A percentile compares a stretch with the other conserved stretches of the same genome.
Conservation (phyloP, 164 flowering plant species). For the grape (Vitis vinifera) region DNA sequence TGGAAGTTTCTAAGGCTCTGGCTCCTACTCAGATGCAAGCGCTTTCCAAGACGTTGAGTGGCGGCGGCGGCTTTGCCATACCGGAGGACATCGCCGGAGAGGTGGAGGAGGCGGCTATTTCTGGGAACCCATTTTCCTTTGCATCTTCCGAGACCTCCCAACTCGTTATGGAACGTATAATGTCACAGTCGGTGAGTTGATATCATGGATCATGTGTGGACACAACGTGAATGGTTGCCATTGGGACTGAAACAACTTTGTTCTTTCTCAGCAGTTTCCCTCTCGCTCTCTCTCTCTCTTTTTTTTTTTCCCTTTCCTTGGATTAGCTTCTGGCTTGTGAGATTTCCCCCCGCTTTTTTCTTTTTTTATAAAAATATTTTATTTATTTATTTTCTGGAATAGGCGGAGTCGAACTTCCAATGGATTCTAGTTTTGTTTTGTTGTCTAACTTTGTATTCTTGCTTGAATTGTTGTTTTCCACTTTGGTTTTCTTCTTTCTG, state of each 20-base stretch:
- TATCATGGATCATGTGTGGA: constrained; percentile 3
- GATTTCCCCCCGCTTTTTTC: neutral
- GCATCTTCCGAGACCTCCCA: constrained; percentile 69
- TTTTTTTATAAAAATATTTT: neutral
- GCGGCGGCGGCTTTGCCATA: constrained; percentile 25
- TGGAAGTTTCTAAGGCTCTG: constrained; percentile 76
- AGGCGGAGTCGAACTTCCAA: too few species aligned
- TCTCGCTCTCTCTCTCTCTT: neutral
- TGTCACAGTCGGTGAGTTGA: constrained; percentile 63
- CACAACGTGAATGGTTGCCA: neutral
- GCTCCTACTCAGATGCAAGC: constrained; percentile 28
- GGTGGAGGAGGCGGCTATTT: constrained; percentile 39
- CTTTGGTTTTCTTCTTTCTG: neutral
- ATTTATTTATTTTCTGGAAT: too few species aligned
- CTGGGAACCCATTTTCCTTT: constrained; percentile 81
- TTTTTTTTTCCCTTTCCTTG: constrained; percentile 1
- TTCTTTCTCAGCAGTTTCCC: neutral
- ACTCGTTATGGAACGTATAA: constrained; percentile 68
- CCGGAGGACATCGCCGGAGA: constrained; percentile 57
- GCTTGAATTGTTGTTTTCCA: neutral
- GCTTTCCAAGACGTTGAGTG: constrained; percentile 17
- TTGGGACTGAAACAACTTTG: neutral
- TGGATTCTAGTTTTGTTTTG: neutral
- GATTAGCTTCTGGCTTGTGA: neutral
- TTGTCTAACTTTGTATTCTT: neutral